These are phyloP conservation scores for Lachancea cidri DNA, from an alignment of 805 yeast species.

Conservation along the genomic window DNA sequence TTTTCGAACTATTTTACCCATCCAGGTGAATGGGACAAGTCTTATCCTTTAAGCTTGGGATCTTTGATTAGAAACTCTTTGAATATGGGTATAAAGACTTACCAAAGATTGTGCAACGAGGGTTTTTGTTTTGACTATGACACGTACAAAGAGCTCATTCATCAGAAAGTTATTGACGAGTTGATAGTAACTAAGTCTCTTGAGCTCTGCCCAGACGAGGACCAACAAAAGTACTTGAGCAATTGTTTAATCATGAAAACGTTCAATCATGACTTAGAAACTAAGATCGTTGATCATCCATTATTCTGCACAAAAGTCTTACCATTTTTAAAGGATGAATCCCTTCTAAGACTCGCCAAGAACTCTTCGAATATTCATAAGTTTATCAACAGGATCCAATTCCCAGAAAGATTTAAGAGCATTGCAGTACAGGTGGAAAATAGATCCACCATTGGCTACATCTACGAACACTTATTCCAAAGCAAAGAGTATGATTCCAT, in stretches of 20 bases:
- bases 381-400: slow-evolving; percentile 19
- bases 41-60: slow-evolving; percentile 28
- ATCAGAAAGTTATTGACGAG: slow-evolving; percentile 14
- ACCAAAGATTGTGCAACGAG: slow-evolving; percentile 18
- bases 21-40: slow-evolving; percentile 33
- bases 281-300: slow-evolving; percentile 14
- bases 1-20: slow-evolving; percentile 20
- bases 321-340: slow-evolving; percentile 22
- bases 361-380: slow-evolving; percentile 9
- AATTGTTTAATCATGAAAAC: slow-evolving; percentile 18
- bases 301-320: slow-evolving; percentile 13
- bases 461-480: slow-evolving; percentile 20
- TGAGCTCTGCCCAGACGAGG: slow-evolving; percentile 16
- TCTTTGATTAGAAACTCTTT: slow-evolving; percentile 23
- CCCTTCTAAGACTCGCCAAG: slow-evolving; percentile 21
- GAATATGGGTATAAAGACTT: slow-evolving; percentile 24
- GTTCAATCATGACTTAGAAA: slow-evolving; percentile 12
- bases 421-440: slow-evolving; percentile 28
- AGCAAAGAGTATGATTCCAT: slow-evolving; percentile 16
- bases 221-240: slow-evolving; percentile 18
- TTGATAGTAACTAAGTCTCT: slow-evolving; percentile 17
- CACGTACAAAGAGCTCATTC: slow-evolving; percentile 26
- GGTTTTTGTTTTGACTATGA: slow-evolving; percentile 32
- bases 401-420: slow-evolving; percentile 26
- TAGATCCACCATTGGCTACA: slow-evolving; percentile 18